Base-by-base conservation (phyloP, 2,329 filamentous ascomycete species). In the Dothiorella sarmentorum region DNA sequence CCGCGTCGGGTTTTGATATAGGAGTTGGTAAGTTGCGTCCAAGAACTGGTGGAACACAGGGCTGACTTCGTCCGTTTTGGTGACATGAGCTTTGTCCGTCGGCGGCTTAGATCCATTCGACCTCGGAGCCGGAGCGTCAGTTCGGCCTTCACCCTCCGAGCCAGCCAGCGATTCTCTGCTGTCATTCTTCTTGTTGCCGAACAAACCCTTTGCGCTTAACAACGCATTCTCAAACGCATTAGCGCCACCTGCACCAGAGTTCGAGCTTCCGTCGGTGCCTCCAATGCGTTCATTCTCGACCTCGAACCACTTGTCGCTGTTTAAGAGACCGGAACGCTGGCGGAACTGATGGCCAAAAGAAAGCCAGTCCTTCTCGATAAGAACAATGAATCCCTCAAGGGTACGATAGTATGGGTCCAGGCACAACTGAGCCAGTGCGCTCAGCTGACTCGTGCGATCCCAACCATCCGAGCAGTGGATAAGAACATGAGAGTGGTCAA, bases 391-490 rank as follows among this genome's bases (percentile, higher is more conserved):
- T 0, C 94, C 94, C 65, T 97, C 89, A 51, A 99, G 78, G 0
- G 94, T 97, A 53, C 94, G 85, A 72, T 91, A 99, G 73, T 96
- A 97, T 0, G 94, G 94, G 69, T 99, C 94, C 7, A 99, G 82
- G 78, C 96, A 93, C 37, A 99, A 82, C 75, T 99, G 92, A 58
- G 91, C 88, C 59, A 99, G 76, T 4, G 92, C 91, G 67, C 92
- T 95, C 53, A 99, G 82, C 75, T 99, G 94, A 67, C 91, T 93
- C 7, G 94, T 99, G 52, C 94, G 88, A 74, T 99, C 94, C 94
- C 94, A 99, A 3, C 94, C 94, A 73, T 99, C 94, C 2, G 94
- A 97, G 74, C 94, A 99, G 74, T 99, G 94, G 49, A 99, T 96
- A 44, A 99, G 78, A 10, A 96, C 93, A 71, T 99, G 91, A 1